These are phyloP conservation scores for Picea engelmannii DNA, from an alignment of 83 land plant species.

Conservation along the genomic window DNA sequence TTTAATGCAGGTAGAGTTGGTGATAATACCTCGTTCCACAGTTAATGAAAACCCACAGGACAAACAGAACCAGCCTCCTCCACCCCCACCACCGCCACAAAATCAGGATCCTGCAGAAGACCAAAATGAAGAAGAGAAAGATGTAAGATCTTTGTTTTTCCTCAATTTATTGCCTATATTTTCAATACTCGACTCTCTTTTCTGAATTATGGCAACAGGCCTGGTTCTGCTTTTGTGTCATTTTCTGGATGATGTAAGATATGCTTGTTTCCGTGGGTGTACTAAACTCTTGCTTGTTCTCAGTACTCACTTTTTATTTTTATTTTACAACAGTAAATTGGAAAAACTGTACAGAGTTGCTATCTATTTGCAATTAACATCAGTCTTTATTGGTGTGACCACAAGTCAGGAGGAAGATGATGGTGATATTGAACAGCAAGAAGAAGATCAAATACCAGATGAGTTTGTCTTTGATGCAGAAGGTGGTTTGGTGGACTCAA, in stretches of 20 bases:
- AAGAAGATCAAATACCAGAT: slow-evolving; percentile 89
- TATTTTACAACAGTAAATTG: neutral
- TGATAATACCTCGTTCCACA: slow-evolving; percentile 88
- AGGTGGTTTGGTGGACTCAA: slow-evolving; percentile 94
- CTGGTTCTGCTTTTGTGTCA: neutral
- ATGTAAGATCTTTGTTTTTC: slow-evolving; percentile 25
- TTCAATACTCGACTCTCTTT: neutral
- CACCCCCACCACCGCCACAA: slow-evolving; percentile 96
- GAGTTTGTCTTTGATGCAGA: slow-evolving; percentile 99
- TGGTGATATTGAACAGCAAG: slow-evolving; percentile 78
- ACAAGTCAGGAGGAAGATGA: slow-evolving; percentile 66
- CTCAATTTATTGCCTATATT: neutral
- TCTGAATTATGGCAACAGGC: neutral
- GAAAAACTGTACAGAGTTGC: neutral
- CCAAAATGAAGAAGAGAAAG: slow-evolving; percentile 77
- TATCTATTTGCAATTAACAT: neutral
- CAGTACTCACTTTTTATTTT: neutral
- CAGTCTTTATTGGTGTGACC: neutral
- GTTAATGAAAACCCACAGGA: slow-evolving; percentile 78
- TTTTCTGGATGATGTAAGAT: slow-evolving; percentile 5
- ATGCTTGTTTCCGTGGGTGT: neutral
- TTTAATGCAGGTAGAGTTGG: slow-evolving; percentile 80
- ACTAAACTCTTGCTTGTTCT: neutral
- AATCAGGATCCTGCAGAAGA: slow-evolving; percentile 81
- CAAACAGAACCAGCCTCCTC: slow-evolving; percentile 85